These are phyloP conservation scores for Allium fistulosum DNA, from an alignment of 106 monocot species.

Conservation along the genomic window DNA sequence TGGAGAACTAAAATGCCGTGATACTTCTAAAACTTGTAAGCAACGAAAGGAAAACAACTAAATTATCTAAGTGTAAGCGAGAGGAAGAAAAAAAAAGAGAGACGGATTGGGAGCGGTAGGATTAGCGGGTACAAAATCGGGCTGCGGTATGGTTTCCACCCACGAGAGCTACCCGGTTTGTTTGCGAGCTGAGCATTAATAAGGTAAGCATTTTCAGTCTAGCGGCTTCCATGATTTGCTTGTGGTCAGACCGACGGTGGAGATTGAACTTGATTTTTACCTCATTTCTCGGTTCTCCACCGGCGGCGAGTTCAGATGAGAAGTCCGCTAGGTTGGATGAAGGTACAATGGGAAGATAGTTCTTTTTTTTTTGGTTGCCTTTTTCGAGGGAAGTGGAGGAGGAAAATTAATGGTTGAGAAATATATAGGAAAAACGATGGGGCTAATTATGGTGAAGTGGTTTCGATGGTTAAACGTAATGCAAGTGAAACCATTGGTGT, in stretches of 20 bases:
- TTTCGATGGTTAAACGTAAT: no score
- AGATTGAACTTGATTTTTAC: neutral
- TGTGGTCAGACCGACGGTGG: conserved; percentile 2
- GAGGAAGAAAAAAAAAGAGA: neutral
- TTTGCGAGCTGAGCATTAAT: conserved; percentile 11
- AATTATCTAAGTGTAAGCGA: neutral
- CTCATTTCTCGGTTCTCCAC: neutral
- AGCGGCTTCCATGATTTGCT: conserved; percentile 10
- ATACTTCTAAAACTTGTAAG: no score
- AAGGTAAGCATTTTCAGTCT: conserved; percentile 20
- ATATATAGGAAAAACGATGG: no score
- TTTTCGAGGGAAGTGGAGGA: no score
- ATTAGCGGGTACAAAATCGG: conserved; percentile 49
- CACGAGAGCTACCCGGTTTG: conserved; percentile 28
- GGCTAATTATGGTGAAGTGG: no score
- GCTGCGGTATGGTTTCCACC: conserved; percentile 62
- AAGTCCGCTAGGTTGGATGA: no score
- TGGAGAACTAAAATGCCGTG: neutral
- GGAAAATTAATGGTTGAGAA: no score
- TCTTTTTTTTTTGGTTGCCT: no score
- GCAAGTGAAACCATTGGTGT: no score
- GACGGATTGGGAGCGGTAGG: neutral
- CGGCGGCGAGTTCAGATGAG: neutral
- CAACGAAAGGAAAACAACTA: neutral
- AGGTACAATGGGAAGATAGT: no score